Evolutionary conservation across 805 yeast species (phyloP).

Genomic region (Nakazawaea wickerhamii): DNA sequence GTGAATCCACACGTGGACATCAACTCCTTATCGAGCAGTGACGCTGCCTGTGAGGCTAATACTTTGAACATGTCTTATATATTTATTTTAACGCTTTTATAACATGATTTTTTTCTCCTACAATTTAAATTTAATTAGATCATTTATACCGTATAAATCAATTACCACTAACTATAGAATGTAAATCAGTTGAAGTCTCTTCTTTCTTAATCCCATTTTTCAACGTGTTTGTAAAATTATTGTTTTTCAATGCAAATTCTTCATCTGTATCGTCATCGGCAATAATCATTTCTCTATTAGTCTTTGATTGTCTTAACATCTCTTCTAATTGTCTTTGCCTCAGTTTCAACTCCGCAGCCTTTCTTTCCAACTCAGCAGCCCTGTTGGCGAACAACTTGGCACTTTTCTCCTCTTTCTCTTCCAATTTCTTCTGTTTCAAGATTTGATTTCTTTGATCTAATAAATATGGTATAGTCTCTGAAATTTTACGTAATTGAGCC

Average conservation of each 20-base stretch:
- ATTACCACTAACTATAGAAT: conserved; percentile 33
- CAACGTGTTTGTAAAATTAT: background rate
- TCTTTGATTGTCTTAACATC: conserved; percentile 27
- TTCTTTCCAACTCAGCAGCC: conserved; percentile 72
- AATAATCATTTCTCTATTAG: background rate
- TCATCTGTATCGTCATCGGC: conserved; percentile 5
- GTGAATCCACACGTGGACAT: conserved; percentile 84
- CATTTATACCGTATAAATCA: conserved; percentile 5
- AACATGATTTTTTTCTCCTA: background rate
- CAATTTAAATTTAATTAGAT: background rate
- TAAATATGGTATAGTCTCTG: conserved; percentile 83
- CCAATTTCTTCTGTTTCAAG: conserved; percentile 72
- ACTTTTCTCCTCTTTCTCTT: conserved; percentile 72
- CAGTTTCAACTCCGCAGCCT: conserved; percentile 65
- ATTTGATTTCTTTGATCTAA: conserved; percentile 69
- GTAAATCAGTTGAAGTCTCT: conserved; percentile 50
- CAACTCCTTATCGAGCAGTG: conserved; percentile 74
- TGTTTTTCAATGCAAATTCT: background rate
- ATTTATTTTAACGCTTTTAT: background rate
- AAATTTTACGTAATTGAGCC: conserved; percentile 65
- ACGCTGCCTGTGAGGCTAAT: conserved; percentile 54
- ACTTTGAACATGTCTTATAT: conserved; percentile 29
- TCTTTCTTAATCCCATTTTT: conserved; percentile 33
- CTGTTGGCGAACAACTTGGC: conserved; percentile 68
- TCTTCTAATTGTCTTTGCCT: conserved; percentile 54